These are phyloP conservation scores for Carallia brachiata DNA, from an alignment of 345 rosid genomes.

Conservation along the genomic window DNA sequence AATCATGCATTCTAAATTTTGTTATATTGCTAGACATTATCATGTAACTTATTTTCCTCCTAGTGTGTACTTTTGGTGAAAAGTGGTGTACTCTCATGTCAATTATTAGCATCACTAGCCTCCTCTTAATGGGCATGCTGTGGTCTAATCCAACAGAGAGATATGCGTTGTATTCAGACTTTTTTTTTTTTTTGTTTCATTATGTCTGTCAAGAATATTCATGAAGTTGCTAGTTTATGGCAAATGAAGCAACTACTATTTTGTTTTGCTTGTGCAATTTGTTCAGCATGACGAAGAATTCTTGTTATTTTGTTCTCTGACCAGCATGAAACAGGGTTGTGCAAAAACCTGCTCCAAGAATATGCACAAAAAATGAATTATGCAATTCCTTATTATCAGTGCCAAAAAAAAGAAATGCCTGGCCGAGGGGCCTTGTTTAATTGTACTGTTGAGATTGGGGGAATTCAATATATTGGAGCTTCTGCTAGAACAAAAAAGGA, in stretches of 20 bases:
- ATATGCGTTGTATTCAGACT: background rate
- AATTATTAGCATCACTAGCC: no score
- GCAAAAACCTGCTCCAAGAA: conserved; percentile 93
- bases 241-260: background rate
- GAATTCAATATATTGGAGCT: conserved; percentile 77
- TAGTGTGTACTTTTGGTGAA: no score
- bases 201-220: background rate
- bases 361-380: conserved; percentile 96
- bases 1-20: no score
- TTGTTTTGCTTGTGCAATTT: background rate
- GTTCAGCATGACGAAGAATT: background rate
- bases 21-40: no score
- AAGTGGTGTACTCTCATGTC: no score
- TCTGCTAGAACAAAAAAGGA: conserved; percentile 72
- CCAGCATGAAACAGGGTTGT: conserved; percentile 81
- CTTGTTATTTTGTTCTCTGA: conserved; percentile 9
- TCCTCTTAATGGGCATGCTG: no score
- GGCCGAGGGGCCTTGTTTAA: conserved; percentile 43
- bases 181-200: background rate
- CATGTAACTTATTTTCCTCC: no score
- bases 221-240: background rate
- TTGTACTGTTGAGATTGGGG: conserved; percentile 83
- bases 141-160: no score
- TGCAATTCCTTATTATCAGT: conserved; percentile 72
- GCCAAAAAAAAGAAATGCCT: conserved; percentile 46